These are phyloP conservation scores for Microbotryum silenes-acaulis DNA, from an alignment of 1,284 basidiomycete species.

Conservation along the genomic window DNA sequence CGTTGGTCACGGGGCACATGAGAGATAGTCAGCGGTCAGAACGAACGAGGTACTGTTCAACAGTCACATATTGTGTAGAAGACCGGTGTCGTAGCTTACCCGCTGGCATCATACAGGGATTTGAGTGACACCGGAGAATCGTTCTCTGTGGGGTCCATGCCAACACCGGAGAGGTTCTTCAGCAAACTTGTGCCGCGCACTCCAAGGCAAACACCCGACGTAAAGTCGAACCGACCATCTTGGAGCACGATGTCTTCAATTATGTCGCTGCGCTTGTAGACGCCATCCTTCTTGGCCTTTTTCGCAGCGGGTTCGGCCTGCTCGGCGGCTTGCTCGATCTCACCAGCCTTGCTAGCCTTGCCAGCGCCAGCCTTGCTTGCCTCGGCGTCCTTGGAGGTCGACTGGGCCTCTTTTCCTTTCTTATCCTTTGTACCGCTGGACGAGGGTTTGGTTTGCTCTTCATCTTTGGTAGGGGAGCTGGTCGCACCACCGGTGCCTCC, in stretches of 20 bases:
- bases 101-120: conserved; percentile 56
- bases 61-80: too few species aligned
- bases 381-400: conserved; percentile 10
- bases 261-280: conserved; percentile 54
- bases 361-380: conserved; percentile 1
- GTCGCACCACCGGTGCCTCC: background rate
- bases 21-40: background rate
- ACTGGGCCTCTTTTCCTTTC: conserved; percentile 24
- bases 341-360: background rate
- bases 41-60: background rate
- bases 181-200: too few species aligned
- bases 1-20: background rate
- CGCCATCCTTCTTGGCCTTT: conserved; percentile 11
- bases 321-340: background rate
- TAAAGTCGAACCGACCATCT: conserved; percentile 32
- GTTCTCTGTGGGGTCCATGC: conserved; percentile 43
- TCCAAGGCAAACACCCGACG: conserved; percentile 12
- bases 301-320: conserved; percentile 25
- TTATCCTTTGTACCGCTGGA: background rate
- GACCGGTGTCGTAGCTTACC: conserved; percentile 51
- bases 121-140: conserved; percentile 38
- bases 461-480: background rate
- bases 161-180: background rate
- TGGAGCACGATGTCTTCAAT: conserved; percentile 68
- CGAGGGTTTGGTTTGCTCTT: background rate